Evolutionary conservation across 2,329 filamentous ascomycete genomes (phyloP).

Genomic region (Teratosphaeria viscida): DNA sequence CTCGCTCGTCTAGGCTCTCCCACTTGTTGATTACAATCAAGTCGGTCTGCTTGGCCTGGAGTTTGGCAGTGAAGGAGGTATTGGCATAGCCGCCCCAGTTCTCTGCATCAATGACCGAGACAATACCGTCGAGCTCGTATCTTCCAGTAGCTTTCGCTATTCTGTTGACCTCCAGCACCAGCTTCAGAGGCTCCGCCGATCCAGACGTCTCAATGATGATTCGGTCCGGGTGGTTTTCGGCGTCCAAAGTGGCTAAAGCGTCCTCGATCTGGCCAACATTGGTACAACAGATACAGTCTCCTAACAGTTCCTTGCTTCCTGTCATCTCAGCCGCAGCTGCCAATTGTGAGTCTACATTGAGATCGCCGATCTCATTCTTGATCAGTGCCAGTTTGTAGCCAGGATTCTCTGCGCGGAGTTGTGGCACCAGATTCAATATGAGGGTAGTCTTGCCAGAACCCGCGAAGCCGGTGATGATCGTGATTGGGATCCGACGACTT

Average conservation of each 20-base stretch:
- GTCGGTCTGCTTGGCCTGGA: conserved; percentile 85
- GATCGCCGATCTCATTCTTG: conserved; percentile 96
- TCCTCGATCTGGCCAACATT: conserved; percentile 82
- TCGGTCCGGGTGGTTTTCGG: conserved; percentile 54
- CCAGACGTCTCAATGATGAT: conserved; percentile 93
- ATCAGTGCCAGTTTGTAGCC: conserved; percentile 87
- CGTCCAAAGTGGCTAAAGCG: conserved; percentile 64
- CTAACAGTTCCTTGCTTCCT: conserved; percentile 84
- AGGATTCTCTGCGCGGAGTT: conserved; percentile 75
- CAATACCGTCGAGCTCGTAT: conserved; percentile 75
- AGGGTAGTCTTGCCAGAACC: conserved; percentile 95
- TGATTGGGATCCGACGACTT: conserved; percentile 61
- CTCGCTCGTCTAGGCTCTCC: conserved; percentile 63
- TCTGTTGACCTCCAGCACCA: conserved; percentile 83
- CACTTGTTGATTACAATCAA: conserved; percentile 89
- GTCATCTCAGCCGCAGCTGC: conserved; percentile 73
- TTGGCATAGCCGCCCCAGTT: conserved; percentile 93
- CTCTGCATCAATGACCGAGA: conserved; percentile 86
- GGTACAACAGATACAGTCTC: conserved; percentile 98
- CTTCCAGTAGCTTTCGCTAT: conserved; percentile 56
- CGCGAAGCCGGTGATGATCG: conserved; percentile 91
- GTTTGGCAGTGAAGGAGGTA: conserved; percentile 74
- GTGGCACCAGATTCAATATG: conserved; percentile 85
- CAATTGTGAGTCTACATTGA: conserved; percentile 87
- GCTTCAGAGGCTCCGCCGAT: conserved; percentile 68